Base-by-base conservation (phyloP, 2,329 filamentous ascomycete genomes). In the Trichoderma harzianum region DNA sequence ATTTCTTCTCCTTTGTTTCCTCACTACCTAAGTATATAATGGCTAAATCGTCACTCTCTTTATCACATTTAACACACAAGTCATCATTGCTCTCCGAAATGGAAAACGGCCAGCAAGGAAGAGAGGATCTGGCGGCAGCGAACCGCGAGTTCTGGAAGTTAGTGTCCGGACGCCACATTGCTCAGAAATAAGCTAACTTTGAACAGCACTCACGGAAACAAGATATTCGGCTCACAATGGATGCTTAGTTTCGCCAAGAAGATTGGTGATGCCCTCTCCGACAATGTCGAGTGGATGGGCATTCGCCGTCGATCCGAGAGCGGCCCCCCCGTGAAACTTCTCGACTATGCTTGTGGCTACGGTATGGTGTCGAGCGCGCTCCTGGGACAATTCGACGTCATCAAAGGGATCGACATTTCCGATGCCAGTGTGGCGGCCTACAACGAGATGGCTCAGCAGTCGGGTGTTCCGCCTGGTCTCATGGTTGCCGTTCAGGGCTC, bases 121-220 rank as follows among this genome's bases (percentile, higher is more conserved):
- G 32, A 11, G 55, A 58, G 26, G 55, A 30, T 24, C 6, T 69
- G 26, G 53, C 53, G 18, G 36, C 65, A 12, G 12, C 55, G n/a
- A 69, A 69, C 14, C 65, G 65, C 26, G 28, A 58, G 7, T 69
- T 69, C 12, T 69, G 55, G 65, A 69, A 69, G 53, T 61, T 39
- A 51, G 65, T 61, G n/a, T 28, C 51, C 26, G 8, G 39, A 43
- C n/a, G 47, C 32, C 51, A 30, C 30, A n/a, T 7, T 18, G 34
- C 14, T 18, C 21, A 60, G 14, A 3, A 5, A 24, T 24, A 24
- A 53, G n/a, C 34, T 24, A 32, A 60, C 2, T 30, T 18, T 8
- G 24, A 32, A 26, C 28, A 61, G 65, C 21, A 11, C 16, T 32
- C 55, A 69, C 4, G 55, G 65, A 11, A 39, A 11, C 12, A 28